phyloP scores from a whole-genome alignment of 768 basidiomycete species.

The Kwoniella sp. region DNA sequence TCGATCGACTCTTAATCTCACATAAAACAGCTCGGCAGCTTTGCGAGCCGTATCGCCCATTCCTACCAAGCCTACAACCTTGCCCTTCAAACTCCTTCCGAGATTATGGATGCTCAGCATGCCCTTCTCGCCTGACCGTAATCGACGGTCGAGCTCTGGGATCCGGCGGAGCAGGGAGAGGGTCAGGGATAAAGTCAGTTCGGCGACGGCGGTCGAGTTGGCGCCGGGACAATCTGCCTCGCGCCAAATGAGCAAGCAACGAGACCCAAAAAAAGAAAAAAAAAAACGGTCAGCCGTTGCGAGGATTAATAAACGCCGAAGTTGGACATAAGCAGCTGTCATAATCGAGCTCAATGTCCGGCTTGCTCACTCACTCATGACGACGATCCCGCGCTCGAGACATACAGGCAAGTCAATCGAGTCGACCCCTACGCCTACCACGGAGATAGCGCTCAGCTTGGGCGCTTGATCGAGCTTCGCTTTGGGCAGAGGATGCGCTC shows the following conservation, averaged over 20 bases:
- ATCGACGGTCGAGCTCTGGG: conserved; percentile 11
- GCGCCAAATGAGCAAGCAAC: too few relatives aligned
- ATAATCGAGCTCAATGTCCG: neutral
- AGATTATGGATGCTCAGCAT: conserved; percentile 23
- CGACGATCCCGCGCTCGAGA: conserved; percentile 16
- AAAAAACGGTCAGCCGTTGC: too few relatives aligned
- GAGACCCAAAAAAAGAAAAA: too few relatives aligned
- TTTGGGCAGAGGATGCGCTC: conserved; percentile 26
- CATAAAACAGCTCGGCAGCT: conserved; percentile 39
- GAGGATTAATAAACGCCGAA: too few relatives aligned
- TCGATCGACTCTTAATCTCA: conserved; percentile 7
- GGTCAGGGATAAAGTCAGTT: conserved; percentile 22
- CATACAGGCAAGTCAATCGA: conserved; percentile 33
- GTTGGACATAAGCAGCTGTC: too few relatives aligned
- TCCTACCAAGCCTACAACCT: conserved; percentile 49
- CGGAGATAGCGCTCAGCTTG: conserved; percentile 25
- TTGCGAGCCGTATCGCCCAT: conserved; percentile 50
- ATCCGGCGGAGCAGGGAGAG: conserved; percentile 15
- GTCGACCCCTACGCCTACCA: conserved; percentile 38
- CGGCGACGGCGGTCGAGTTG: conserved; percentile 26
- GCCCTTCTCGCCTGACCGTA: conserved; percentile 23
- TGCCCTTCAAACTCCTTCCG: conserved; percentile 38
- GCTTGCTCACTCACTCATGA: conserved; percentile 23
- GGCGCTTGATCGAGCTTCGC: conserved; percentile 14
- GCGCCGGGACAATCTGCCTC: conserved; percentile 36